Evolutionary conservation across 2,329 filamentous ascomycete species (phyloP).

Genomic region (Trichoderma pleuroti): DNA sequence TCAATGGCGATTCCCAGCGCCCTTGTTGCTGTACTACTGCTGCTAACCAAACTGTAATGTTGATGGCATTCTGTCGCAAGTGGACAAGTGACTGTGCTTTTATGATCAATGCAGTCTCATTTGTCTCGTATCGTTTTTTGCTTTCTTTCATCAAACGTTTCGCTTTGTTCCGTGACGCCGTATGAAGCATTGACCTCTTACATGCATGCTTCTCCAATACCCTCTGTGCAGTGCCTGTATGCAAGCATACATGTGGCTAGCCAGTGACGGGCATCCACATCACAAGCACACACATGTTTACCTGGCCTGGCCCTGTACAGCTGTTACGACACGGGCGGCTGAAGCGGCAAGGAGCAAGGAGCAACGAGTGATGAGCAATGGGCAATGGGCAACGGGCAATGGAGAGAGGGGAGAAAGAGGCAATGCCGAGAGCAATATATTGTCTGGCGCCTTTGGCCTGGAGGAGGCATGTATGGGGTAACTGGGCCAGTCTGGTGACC

Average conservation of each 20-base stretch:
- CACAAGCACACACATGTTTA: neutral
- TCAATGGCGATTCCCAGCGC: neutral
- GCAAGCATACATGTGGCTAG: neutral
- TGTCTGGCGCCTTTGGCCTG: neutral
- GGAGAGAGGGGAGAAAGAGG: neutral
- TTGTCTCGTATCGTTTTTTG: neutral
- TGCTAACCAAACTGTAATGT: neutral
- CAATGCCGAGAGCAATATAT: neutral
- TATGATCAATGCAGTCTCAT: neutral
- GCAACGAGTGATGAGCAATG: too few relatives aligned
- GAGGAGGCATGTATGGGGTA: neutral
- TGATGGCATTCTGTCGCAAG: neutral
- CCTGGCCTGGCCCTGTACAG: neutral
- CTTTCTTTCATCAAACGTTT: neutral
- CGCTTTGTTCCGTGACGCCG: neutral
- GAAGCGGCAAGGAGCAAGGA: neutral
- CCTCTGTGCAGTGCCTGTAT: neutral
- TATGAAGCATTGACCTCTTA: neutral
- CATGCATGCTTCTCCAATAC: neutral
- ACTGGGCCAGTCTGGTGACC: conserved; percentile 1
- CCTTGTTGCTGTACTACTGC: neutral
- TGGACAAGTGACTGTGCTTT: neutral
- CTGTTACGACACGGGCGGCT: neutral
- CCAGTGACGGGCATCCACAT: conserved; percentile 18
- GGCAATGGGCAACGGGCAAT: too few relatives aligned